Percentiles rank a stretch among this genome's conserved stretches.
These are phyloP conservation scores for Aspergillus haitiensis DNA, from an alignment of 495 filamentous ascomycete genomes.

Conservation along the genomic window DNA sequence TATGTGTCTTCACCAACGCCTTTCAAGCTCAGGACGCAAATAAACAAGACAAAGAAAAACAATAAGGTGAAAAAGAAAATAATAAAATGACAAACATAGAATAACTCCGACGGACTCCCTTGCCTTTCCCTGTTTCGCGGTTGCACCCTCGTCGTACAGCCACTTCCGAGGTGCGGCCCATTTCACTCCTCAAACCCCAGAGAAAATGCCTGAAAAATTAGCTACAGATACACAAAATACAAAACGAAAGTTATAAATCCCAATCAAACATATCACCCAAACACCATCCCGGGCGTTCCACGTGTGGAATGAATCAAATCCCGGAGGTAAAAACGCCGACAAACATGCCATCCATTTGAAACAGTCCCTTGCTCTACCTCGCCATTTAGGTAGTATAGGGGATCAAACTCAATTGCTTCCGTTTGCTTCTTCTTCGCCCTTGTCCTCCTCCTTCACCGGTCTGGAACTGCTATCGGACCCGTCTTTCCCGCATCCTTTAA, in stretches of 20 bases:
- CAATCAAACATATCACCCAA: conserved; percentile 9
- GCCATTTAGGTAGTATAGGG: background rate
- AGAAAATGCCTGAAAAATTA: conserved; percentile 2
- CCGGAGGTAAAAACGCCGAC: conserved; percentile 16
- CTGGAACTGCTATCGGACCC: conserved; percentile 22
- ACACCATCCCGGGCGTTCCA: conserved; percentile 16
- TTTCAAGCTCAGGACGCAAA: background rate
- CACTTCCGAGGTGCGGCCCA: background rate
- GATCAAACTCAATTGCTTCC: conserved; percentile 10
- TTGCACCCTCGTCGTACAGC: background rate
- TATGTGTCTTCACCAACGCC: background rate
- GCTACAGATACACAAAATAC: conserved; percentile 15
- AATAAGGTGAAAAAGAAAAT: background rate
- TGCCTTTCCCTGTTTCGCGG: background rate
- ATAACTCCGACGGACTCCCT: conserved; percentile 1
- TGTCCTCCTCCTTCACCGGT: conserved; percentile 25
- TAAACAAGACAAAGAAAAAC: background rate
- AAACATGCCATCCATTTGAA: conserved; percentile 14
- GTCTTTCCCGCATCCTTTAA: conserved; percentile 82
- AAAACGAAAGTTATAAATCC: conserved; percentile 5
- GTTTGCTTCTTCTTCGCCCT: conserved; percentile 13
- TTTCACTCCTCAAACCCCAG: conserved; percentile 5
- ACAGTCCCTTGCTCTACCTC: background rate
- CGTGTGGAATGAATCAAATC: conserved; percentile 23
- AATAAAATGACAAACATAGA: background rate